Percentiles rank a stretch among this genome's conserved stretches.
Evolutionary conservation across 441 rosid genomes (phyloP).

Genomic region (Aquilaria agallochum): DNA sequence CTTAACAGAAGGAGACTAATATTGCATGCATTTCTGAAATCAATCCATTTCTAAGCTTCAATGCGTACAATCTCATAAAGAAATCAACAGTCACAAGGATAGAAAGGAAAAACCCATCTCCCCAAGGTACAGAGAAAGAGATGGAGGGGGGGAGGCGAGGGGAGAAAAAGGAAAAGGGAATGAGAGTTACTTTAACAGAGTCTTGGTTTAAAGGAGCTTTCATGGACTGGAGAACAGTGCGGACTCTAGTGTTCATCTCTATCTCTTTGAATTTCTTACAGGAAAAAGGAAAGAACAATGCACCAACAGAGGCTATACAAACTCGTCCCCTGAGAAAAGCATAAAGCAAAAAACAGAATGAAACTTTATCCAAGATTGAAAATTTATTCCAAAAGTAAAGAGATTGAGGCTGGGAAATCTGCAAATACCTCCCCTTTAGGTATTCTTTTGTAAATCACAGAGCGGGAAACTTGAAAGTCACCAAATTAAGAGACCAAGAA

Average conservation of each 20-base stretch:
- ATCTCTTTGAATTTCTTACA: slow-evolving; percentile 15
- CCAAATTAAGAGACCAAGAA: slow-evolving; percentile 34
- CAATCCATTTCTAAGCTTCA: slow-evolving; percentile 18
- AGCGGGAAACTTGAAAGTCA: slow-evolving; percentile 72
- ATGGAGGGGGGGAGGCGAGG: background rate
- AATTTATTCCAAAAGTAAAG: slow-evolving; percentile 2
- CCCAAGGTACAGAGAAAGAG: slow-evolving; percentile 13
- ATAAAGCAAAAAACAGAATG: background rate
- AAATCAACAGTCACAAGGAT: slow-evolving; percentile 14
- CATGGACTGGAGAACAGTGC: slow-evolving; percentile 61
- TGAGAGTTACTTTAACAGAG: slow-evolving; percentile 33
- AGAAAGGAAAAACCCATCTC: background rate
- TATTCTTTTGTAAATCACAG: slow-evolving; percentile 19
- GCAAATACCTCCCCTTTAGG: slow-evolving; percentile 3
- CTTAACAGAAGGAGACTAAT: too few species aligned
- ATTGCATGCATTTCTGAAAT: background rate
- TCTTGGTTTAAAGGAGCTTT: slow-evolving; percentile 58
- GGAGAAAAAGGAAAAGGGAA: background rate
- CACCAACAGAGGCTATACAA: slow-evolving; percentile 1
- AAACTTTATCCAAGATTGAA: slow-evolving; percentile 6
- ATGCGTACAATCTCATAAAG: slow-evolving; percentile 19
- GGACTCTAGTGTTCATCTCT: slow-evolving; percentile 67
- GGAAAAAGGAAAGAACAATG: slow-evolving; percentile 21
- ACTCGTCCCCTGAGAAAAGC: slow-evolving; percentile 19
- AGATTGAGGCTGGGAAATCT: background rate